These are phyloP conservation scores for Herpomyces periplanetae DNA, from an alignment of 2,329 filamentous ascomycete genomes.

Conservation along the genomic window DNA sequence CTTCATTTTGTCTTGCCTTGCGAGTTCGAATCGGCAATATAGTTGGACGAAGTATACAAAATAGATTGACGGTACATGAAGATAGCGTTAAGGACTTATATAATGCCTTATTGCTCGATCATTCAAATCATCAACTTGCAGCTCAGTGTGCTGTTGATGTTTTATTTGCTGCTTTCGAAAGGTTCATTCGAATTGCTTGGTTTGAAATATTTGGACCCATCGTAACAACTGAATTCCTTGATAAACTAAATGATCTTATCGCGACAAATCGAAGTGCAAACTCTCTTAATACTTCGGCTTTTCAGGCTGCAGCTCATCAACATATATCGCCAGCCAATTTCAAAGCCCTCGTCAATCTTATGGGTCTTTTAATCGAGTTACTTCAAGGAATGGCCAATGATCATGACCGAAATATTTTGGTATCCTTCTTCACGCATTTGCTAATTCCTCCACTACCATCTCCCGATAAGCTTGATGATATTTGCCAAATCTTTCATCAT, in stretches of 20 bases:
- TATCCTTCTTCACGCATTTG: constrained; percentile 53
- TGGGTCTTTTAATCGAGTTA: constrained; percentile 49
- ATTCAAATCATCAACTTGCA: constrained; percentile 31
- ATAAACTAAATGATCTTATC: constrained; percentile 42
- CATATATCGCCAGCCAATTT: too few species aligned
- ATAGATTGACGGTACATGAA: constrained; percentile 27
- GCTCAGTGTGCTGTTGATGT: constrained; percentile 41
- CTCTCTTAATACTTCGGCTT: too few species aligned
- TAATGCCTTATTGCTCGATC: constrained; percentile 48
- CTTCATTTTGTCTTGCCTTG: constrained; percentile 39
- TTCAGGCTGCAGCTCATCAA: too few species aligned
- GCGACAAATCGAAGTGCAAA: too few species aligned
- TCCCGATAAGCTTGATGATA: too few species aligned
- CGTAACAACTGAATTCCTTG: constrained; percentile 26
- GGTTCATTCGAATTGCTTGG: constrained; percentile 63
- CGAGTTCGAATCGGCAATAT: constrained; percentile 60
- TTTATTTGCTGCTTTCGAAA: constrained; percentile 68
- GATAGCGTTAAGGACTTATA: constrained; percentile 57
- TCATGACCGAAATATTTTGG: constrained; percentile 52
- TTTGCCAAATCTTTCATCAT: too few species aligned
- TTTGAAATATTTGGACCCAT: constrained; percentile 52
- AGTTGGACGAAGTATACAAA: constrained; percentile 31
- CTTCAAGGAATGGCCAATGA: constrained; percentile 69
- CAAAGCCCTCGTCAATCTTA: constrained; percentile 39
- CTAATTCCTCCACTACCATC: too few species aligned